These are phyloP conservation scores for Auriscalpium vulgare DNA, from an alignment of 768 basidiomycete genomes.

Conservation along the genomic window DNA sequence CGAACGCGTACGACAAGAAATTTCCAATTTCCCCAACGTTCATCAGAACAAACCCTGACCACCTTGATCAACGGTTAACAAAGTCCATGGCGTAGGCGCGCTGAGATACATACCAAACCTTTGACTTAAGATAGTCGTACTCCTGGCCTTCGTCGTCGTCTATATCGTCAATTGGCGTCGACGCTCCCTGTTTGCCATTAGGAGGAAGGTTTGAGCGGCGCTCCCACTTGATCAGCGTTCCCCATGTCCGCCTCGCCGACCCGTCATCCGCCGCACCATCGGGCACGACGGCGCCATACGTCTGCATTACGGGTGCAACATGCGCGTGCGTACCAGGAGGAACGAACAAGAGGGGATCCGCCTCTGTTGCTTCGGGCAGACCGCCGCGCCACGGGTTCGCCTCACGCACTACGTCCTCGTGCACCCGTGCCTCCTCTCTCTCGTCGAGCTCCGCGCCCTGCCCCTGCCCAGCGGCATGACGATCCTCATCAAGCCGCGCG, in stretches of 20 bases:
- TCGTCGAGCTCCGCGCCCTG: neutral
- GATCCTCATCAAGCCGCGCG: conserved; percentile 45
- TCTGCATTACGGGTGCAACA: neutral
- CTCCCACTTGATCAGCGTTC: neutral
- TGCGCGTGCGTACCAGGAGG: neutral
- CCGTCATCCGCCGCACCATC: neutral
- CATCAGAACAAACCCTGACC: conserved; percentile 84
- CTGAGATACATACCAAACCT: conserved; percentile 56
- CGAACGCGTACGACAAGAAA: conserved; percentile 85
- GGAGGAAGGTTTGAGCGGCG: neutral
- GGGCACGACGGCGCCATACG: neutral
- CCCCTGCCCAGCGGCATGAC: conserved; percentile 13
- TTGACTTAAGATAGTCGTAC: conserved; percentile 74
- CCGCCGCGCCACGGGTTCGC: conserved; percentile 1
- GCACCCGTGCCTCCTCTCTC: neutral
- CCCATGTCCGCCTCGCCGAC: neutral
- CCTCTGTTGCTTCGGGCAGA: neutral
- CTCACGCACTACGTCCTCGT: conserved; percentile 4
- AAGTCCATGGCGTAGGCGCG: neutral
- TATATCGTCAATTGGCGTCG: neutral
- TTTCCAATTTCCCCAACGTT: conserved; percentile 87
- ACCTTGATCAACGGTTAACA: conserved; percentile 42
- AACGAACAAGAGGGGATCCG: conserved; percentile 10
- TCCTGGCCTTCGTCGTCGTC: conserved; percentile 39
- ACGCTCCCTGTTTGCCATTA: neutral